Evolutionary conservation across 768 basidiomycete genomes (phyloP).

Genomic region (Dioszegia crocea): DNA sequence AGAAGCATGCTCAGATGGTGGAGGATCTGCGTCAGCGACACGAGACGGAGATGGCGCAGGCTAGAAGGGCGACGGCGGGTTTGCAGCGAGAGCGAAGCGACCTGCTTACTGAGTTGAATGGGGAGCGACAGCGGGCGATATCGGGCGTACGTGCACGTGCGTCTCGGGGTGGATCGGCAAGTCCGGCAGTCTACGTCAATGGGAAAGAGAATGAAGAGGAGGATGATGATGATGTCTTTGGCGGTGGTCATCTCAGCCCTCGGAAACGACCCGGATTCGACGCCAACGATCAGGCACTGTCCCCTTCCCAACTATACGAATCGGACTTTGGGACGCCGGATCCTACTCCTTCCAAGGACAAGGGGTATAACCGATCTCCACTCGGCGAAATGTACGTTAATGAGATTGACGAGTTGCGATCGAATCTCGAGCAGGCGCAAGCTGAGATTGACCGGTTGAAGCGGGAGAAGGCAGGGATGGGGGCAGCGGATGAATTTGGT

Average conservation of each 20-base stretch:
- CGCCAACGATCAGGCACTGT: slow-evolving; percentile 41
- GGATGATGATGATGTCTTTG: slow-evolving; percentile 51
- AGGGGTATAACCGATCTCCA: slow-evolving; percentile 32
- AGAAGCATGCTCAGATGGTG: slow-evolving; percentile 61
- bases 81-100: slow-evolving; percentile 90
- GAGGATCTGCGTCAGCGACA: slow-evolving; percentile 82
- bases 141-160: slow-evolving; percentile 24
- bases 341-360: slow-evolving; percentile 38
- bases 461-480: slow-evolving; percentile 10
- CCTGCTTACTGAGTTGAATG: slow-evolving; percentile 74
- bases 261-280: slow-evolving; percentile 48
- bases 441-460: slow-evolving; percentile 40
- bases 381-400: slow-evolving; percentile 45
- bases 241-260: slow-evolving; percentile 31
- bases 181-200: slow-evolving; percentile 30
- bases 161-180: slow-evolving; percentile 29
- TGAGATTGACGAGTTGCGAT: slow-evolving; percentile 40
- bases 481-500: slow-evolving; percentile 26
- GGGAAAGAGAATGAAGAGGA: slow-evolving; percentile 33
- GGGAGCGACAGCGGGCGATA: slow-evolving; percentile 31
- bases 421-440: slow-evolving; percentile 37
- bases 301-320: slow-evolving; percentile 39
- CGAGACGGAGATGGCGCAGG: slow-evolving; percentile 89
- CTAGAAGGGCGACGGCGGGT: slow-evolving; percentile 78
- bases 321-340: slow-evolving; percentile 49